Evolutionary conservation across 345 rosid species (phyloP), one percentile per base, ranked within the genome.

Genomic region (Turnera subulata): DNA sequence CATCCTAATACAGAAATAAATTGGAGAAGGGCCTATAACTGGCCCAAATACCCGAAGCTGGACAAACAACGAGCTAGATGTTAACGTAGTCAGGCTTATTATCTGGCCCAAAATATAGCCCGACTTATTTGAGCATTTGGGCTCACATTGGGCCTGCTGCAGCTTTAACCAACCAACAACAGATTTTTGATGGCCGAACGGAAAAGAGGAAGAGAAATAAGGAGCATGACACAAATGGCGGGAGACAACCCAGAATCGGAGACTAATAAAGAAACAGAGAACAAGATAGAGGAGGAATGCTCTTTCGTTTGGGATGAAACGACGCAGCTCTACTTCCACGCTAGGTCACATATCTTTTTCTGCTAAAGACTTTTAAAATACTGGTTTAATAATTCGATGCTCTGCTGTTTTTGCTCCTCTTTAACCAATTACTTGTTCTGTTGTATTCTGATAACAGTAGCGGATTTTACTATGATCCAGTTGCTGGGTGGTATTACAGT

Each of bases 401-500:
- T 21, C 17, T 35, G 22, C 2, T 52, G 32, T 62, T 43, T 6
- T 24, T 10, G n/a, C 33, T 61, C n/a, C n/a, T n/a, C n/a, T n/a
- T n/a, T 10, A 13, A 14, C 35, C 16, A 16, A 8, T 18, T 5
- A 18, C 13, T 21, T 10, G 2, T 53, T 22, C 32, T 53, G 25
- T 14, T 51, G 6, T 21, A 16, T 14, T 55, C 66, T 61, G 20
- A 37, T 74, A 78, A 35, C 86, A 86, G 97, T 52, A 84, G 80
- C 69, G 96, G 95, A 66, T 88, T 91, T 73, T 88, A 88, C 71
- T 92, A 91, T 63, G 90, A 88, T 51, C 87, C 95, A 22, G 64
- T 6, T 70, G 92, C 82, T 62, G 98, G 96, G 18, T 91, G 96
- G 98, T 91, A 88, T 65, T 88, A 88, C 67, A 82, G 86, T 64